Evolutionary conservation across 2,329 filamentous ascomycete genomes (phyloP).

Genomic region (Metarhizium rileyi): DNA sequence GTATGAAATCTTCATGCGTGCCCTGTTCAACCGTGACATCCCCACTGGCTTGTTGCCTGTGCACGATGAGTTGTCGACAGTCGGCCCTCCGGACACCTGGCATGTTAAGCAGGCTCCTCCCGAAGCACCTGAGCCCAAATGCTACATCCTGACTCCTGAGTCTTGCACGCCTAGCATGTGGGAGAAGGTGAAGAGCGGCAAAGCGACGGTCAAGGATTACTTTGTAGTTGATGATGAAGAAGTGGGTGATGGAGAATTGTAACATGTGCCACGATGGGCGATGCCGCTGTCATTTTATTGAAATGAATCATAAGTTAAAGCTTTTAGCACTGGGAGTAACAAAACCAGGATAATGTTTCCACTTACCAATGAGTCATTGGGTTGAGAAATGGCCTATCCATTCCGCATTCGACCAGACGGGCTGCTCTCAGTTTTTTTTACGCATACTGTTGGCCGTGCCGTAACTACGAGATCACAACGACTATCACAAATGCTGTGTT

Average conservation of each 20-base stretch:
- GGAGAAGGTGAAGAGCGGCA: conserved; percentile 36
- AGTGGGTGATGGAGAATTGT: conserved; percentile 1
- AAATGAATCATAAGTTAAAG: no score
- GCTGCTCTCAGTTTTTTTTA: no score
- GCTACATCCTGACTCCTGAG: conserved; percentile 46
- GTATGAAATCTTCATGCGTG: conserved; percentile 49
- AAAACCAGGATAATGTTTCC: background rate
- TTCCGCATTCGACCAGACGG: no score
- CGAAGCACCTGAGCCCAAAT: conserved; percentile 37
- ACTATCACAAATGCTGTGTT: no score
- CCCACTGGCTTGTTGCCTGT: conserved; percentile 42
- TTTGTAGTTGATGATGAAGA: conserved; percentile 16
- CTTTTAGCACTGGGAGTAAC: background rate
- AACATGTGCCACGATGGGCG: background rate
- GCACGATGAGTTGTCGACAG: conserved; percentile 38
- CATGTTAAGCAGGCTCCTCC: conserved; percentile 45
- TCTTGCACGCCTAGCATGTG: conserved; percentile 48
- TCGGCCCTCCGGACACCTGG: conserved; percentile 47
- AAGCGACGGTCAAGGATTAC: conserved; percentile 38
- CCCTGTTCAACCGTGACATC: conserved; percentile 43
- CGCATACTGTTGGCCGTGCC: no score
- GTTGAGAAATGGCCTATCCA: no score
- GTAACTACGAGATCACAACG: no score
- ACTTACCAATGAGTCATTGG: background rate
- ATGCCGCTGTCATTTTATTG: no score